Evolutionary conservation across 2,329 filamentous ascomycete genomes (phyloP), one percentile per base, ranked within the genome.

Genomic region (Mycosphaerella sp.): DNA sequence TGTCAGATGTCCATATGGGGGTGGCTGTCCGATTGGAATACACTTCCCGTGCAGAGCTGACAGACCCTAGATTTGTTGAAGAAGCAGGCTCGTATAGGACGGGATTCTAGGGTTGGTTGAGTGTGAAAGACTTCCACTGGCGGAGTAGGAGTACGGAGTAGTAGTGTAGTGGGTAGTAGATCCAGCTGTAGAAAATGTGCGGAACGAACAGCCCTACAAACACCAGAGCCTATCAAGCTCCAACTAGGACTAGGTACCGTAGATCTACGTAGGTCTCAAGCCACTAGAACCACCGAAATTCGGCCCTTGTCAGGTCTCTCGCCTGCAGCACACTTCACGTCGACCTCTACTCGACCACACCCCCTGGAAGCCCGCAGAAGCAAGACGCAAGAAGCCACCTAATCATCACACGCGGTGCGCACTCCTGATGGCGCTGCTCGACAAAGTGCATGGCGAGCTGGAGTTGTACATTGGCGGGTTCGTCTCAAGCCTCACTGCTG

Each of bases 381-480:
- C 28, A 18, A 25, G 35, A 39, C 6, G 12, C 14, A 41, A 18
- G 17, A 32, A 5, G 10, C 25, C 21, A 6, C 21, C 21, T 3
- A 6, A 40, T 46, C 48, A 44, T 34, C 14, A 41, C 50, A 28
- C n/a, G 9, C 34, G 21, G 40, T 30, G 39, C 45, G 14, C 14
- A 34, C 40, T 48, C 41, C 30, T 37, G 58, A 84, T 84, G 80
- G 72, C 77, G 6, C 71, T 75, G 49, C 69, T 89, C 59, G 83
- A 86, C 65, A 79, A 78, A 64, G 77, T 91, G 46, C 80, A 82
- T 3, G 85, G 85, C 27, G 77, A 81, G 59, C 76, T 84, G 56
- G 81, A 87, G 57, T 75, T 93, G 59, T 90, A 84, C 68, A 84
- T 93, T 59, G 86, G 87, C 71, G 86, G 87, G 87, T 90, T 75